phyloP scores from a whole-genome alignment of 2,329 filamentous ascomycete genomes.

The Sclerotiophoma versabilis region DNA sequence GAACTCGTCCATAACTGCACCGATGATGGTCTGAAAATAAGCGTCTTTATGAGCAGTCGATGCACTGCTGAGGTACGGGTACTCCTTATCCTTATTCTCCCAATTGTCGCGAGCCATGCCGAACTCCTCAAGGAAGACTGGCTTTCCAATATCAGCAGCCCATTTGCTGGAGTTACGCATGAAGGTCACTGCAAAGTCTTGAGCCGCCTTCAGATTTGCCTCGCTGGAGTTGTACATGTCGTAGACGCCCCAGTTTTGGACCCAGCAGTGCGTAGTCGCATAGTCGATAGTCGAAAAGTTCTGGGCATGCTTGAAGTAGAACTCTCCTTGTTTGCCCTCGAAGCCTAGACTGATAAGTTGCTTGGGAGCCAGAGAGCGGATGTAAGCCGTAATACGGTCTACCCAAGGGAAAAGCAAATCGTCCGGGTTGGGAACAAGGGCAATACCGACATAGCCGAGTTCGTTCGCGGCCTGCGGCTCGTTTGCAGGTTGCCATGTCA shows the following conservation, averaged over 20 bases:
- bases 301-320: slow-evolving; percentile 50
- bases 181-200: slow-evolving; percentile 46
- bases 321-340: slow-evolving; percentile 51
- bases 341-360: slow-evolving; percentile 51
- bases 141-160: slow-evolving; percentile 48
- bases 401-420: slow-evolving; percentile 50
- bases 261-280: slow-evolving; percentile 51
- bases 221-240: slow-evolving; percentile 48
- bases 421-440: slow-evolving; percentile 34
- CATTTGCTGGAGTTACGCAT: slow-evolving; percentile 45
- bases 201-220: slow-evolving; percentile 42
- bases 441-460: slow-evolving; percentile 40
- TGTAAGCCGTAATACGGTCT: slow-evolving; percentile 46
- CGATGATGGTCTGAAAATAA: slow-evolving; percentile 50
- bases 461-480: slow-evolving; percentile 46
- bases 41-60: slow-evolving; percentile 48
- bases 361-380: slow-evolving; percentile 45
- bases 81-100: slow-evolving; percentile 47
- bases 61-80: slow-evolving; percentile 47
- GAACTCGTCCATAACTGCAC: slow-evolving; percentile 46
- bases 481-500: slow-evolving; percentile 53
- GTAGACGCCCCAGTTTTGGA: slow-evolving; percentile 51
- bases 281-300: slow-evolving; percentile 49
- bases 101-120: slow-evolving; percentile 53
- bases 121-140: slow-evolving; percentile 51